These are phyloP conservation scores for Eutrema heterophyllum DNA, from an alignment of 345 rosid genomes.

Conservation along the genomic window DNA sequence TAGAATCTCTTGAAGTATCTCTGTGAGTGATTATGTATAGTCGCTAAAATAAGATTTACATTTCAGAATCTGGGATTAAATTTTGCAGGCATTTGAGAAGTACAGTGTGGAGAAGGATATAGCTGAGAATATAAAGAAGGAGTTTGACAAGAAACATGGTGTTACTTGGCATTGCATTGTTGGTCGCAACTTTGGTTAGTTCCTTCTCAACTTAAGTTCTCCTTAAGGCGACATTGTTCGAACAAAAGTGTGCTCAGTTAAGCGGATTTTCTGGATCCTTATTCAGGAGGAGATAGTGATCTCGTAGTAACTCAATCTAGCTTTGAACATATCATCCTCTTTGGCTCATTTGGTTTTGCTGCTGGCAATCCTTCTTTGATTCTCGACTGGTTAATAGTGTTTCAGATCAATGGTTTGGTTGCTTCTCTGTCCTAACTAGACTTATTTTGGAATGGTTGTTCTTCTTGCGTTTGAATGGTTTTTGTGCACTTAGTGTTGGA, in stretches of 20 bases:
- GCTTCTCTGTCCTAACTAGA: not conserved
- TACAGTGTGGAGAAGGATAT: slow-evolving; percentile 85
- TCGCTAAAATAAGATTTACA: not conserved
- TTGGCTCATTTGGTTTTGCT: not conserved
- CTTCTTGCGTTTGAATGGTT: not conserved
- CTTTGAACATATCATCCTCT: not conserved
- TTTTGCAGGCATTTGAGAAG: slow-evolving; percentile 76
- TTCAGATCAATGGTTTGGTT: not conserved
- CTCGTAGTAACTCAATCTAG: not conserved
- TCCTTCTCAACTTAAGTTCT: slow-evolving; percentile 6
- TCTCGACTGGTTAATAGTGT: not conserved
- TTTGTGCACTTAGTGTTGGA: not conserved
- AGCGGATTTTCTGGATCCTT: not conserved
- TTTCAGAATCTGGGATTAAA: not conserved
- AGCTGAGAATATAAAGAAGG: slow-evolving; percentile 96
- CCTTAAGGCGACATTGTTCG: not conserved
- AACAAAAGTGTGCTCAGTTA: not conserved
- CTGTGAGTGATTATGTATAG: not conserved
- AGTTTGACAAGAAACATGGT: slow-evolving; percentile 89
- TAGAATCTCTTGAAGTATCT: not conserved
- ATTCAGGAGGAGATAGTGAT: not conserved
- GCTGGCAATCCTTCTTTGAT: not conserved
- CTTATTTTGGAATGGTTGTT: not conserved
- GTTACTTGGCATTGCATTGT: slow-evolving; percentile 99
- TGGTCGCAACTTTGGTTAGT: slow-evolving; percentile 93